Percentiles rank a stretch among this genome's conserved stretches.
Conservation (phyloP, 2,329 filamentous ascomycete genomes). For the Penicillium oxalicum region DNA sequence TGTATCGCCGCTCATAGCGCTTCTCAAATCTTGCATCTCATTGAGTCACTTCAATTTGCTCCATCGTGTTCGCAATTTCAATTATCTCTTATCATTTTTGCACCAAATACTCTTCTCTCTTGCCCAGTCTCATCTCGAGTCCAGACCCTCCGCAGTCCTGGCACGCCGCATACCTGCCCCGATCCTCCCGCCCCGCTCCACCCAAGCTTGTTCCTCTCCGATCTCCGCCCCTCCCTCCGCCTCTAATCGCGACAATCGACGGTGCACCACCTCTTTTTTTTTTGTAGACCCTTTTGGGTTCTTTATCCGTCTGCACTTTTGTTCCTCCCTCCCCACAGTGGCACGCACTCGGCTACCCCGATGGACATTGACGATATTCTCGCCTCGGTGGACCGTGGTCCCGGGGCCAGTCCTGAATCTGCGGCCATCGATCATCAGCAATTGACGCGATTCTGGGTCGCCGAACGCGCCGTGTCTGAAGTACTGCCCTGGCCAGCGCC, state of each 20-base stretch:
- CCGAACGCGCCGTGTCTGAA: conserved; percentile 83
- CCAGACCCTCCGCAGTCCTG: neutral
- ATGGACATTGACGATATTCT: conserved; percentile 82
- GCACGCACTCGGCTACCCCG: no score
- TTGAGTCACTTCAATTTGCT: no score
- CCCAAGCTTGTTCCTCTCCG: conserved; percentile 27
- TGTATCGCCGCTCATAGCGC: no score
- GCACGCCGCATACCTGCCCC: neutral
- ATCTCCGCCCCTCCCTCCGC: conserved; percentile 24
- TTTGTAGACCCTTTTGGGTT: no score
- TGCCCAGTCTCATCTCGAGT: neutral
- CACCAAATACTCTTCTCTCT: no score
- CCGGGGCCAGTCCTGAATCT: conserved; percentile 37
- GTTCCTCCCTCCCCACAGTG: neutral
- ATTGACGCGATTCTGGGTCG: conserved; percentile 86
- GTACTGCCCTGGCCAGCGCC: conserved; percentile 71
- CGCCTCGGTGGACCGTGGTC: conserved; percentile 61
- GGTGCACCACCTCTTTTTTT: no score
- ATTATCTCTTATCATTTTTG: neutral
- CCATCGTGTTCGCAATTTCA: no score
- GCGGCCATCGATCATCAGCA: conserved; percentile 67
- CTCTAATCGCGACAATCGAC: no score
- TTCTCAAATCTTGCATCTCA: no score
- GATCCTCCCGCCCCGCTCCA: conserved; percentile 38
- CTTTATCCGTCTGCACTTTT: neutral